These are phyloP conservation scores for Calonectria leucothoes DNA, from an alignment of 2,329 filamentous ascomycete genomes.

Conservation along the genomic window DNA sequence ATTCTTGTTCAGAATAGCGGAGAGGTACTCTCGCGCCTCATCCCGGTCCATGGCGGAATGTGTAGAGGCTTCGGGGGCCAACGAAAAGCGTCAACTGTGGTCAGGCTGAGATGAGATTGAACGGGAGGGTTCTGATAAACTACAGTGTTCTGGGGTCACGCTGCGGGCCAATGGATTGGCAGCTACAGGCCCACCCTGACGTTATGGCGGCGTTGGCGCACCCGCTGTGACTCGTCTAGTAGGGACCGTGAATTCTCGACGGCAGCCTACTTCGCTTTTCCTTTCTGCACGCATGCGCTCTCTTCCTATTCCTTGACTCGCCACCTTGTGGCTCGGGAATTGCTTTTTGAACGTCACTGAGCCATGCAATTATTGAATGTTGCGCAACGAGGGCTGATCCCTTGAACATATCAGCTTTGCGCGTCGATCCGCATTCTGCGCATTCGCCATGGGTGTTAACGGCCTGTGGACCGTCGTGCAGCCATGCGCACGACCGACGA, in stretches of 20 bases:
- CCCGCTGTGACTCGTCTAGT: not conserved
- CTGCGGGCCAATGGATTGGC: constrained; percentile 28
- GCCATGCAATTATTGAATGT: constrained; percentile 6
- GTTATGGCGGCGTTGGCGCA: constrained; percentile 29
- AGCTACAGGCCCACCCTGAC: constrained; percentile 36
- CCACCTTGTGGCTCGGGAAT: not conserved
- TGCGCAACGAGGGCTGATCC: constrained; percentile 33
- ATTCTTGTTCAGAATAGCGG: constrained; percentile 79
- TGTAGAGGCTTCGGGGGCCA: not conserved
- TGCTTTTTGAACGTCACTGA: not conserved
- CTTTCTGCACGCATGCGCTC: not conserved
- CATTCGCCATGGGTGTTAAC: constrained; percentile 86
- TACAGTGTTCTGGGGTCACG: not conserved
- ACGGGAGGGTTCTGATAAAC: constrained; percentile 21
- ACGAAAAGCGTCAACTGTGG: constrained; percentile 6
- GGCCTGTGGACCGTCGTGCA: constrained; percentile 97
- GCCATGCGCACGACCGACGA: constrained; percentile 94
- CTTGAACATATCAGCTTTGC: constrained; percentile 17
- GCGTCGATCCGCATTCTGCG: constrained; percentile 26
- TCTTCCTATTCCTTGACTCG: not conserved
- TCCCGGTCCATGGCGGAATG: constrained; percentile 57
- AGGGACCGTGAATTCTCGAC: constrained; percentile 19
- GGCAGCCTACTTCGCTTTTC: constrained; percentile 9
- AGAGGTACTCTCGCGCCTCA: constrained; percentile 67
- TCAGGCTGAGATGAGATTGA: constrained; percentile 10